phyloP scores from a whole-genome alignment of 768 basidiomycete genomes.

The Podaxis sp. region DNA sequence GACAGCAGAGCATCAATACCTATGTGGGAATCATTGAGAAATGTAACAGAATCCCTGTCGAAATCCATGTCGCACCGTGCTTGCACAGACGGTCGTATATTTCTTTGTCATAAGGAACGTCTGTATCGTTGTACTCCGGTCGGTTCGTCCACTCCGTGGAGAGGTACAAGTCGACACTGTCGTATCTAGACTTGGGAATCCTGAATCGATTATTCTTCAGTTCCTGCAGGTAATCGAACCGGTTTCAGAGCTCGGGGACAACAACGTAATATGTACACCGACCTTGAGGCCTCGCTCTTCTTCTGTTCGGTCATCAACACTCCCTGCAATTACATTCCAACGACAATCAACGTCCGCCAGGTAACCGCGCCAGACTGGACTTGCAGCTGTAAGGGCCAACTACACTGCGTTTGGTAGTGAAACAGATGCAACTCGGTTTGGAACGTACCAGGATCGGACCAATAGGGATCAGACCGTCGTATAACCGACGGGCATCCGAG shows the following conservation, averaged over 20 bases:
- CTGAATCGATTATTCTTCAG: constrained; percentile 68
- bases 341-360: constrained; percentile 96
- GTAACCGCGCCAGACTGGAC: constrained; percentile 93
- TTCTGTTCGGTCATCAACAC: constrained; percentile 94
- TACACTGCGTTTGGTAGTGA: constrained; percentile 30
- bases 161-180: constrained; percentile 92
- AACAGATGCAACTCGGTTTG: not conserved
- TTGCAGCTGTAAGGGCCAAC: constrained; percentile 93
- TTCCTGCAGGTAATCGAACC: constrained; percentile 50
- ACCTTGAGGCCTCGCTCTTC: constrained; percentile 93
- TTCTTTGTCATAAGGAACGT: constrained; percentile 72
- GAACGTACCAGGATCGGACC: constrained; percentile 87
- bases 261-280: constrained; percentile 4
- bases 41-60: not conserved
- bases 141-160: constrained; percentile 85
- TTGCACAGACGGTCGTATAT: constrained; percentile 73
- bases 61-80: constrained; percentile 57
- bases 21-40: constrained; percentile 28
- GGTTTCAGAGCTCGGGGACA: constrained; percentile 2
- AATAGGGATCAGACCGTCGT: constrained; percentile 94
- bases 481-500: constrained; percentile 86
- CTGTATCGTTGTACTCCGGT: constrained; percentile 91
- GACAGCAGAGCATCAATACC: constrained; percentile 86
- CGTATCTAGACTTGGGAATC: constrained; percentile 97
- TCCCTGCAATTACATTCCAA: constrained; percentile 99